phyloP scores from a whole-genome alignment of 257 asterid species.

The Solanum peruvianum region DNA sequence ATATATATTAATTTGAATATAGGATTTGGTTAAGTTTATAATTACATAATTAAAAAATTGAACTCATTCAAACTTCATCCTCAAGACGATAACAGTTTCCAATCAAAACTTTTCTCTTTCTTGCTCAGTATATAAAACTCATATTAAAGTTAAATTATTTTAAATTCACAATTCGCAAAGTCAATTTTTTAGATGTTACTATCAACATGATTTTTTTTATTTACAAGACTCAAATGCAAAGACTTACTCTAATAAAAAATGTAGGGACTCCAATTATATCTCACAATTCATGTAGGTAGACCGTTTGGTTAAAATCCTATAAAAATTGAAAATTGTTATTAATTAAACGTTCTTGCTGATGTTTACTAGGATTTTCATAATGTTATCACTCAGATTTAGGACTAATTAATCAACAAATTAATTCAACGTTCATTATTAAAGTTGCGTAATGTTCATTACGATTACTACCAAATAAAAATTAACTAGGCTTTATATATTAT shows the following conservation, averaged over 20 bases:
- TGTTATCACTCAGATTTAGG: too few species aligned
- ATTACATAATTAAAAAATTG: not conserved
- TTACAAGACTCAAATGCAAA: too few species aligned
- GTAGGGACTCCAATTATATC: too few species aligned
- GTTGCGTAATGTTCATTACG: not conserved
- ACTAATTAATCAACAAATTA: too few species aligned
- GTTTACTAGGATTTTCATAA: too few species aligned
- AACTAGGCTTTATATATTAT: too few species aligned
- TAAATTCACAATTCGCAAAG: not conserved
- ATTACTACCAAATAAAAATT: not conserved
- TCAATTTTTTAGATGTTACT: too few species aligned
- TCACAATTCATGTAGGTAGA: not conserved
- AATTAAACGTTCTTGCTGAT: too few species aligned
- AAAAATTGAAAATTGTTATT: not conserved
- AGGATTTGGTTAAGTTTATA: not conserved
- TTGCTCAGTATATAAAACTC: too few species aligned
- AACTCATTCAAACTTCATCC: not conserved
- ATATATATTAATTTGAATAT: not conserved
- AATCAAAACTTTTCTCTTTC: not conserved
- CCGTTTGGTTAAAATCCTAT: not conserved
- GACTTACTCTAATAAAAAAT: too few species aligned
- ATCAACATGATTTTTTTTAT: too few species aligned
- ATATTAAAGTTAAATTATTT: too few species aligned
- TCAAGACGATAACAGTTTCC: not conserved
- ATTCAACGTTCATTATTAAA: not conserved